Percentiles rank a stretch among this genome's conserved stretches.
Evolutionary conservation across 2,329 filamentous ascomycete genomes (phyloP).

Genomic region (Colletotrichum navitas): DNA sequence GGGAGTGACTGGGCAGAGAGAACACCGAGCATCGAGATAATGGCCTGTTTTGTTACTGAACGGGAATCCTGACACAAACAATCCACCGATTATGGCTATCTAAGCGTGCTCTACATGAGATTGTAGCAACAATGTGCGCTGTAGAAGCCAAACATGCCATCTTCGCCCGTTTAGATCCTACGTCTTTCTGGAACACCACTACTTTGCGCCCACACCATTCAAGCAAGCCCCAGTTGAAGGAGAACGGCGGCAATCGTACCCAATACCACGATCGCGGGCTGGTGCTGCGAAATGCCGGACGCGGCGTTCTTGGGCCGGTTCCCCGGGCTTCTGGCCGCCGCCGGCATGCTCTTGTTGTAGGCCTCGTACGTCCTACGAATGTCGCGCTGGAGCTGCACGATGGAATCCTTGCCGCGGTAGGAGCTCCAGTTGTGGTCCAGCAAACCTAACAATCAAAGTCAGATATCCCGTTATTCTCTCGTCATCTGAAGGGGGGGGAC

Average conservation of each 20-base stretch:
- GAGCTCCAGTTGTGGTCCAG: slow-evolving; percentile 26
- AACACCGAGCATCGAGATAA: not conserved
- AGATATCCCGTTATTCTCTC: not conserved
- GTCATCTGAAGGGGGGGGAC: too few species aligned
- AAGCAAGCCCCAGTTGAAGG: not conserved
- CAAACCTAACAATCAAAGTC: not conserved
- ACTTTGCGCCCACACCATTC: too few species aligned
- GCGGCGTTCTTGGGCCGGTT: slow-evolving; percentile 15
- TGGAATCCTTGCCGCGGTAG: slow-evolving; percentile 16
- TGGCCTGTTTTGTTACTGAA: not conserved
- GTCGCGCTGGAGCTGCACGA: slow-evolving; percentile 26
- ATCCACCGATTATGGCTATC: not conserved
- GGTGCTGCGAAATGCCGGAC: not conserved
- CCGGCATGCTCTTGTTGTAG: slow-evolving; percentile 19
- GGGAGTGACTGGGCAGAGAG: not conserved
- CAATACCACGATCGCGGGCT: not conserved
- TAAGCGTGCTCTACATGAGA: not conserved
- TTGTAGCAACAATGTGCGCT: too few species aligned
- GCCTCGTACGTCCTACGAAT: slow-evolving; percentile 28
- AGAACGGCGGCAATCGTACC: not conserved
- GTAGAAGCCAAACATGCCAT: not conserved
- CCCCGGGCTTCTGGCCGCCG: not conserved
- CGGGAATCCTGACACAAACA: not conserved
- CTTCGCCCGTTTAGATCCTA: not conserved
- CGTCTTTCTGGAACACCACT: not conserved